These are phyloP conservation scores for Fusarium sp. DNA, from an alignment of 2,329 filamentous ascomycete species.

Conservation along the genomic window DNA sequence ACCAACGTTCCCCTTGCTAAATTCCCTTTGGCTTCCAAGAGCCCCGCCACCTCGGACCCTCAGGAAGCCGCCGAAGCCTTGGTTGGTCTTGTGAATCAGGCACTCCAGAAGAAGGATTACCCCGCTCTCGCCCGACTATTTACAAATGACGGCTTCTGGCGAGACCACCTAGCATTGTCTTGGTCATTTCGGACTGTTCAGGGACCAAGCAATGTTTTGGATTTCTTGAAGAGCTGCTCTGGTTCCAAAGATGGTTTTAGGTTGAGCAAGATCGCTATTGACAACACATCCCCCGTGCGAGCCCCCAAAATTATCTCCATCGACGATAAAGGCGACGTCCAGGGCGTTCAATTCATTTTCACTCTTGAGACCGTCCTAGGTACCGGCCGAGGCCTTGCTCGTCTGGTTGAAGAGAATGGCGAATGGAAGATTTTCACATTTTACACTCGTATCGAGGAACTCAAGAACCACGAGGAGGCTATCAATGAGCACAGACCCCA, in stretches of 20 bases:
- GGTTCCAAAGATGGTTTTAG: conserved; percentile 56
- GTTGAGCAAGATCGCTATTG: conserved; percentile 61
- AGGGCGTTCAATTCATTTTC: conserved; percentile 71
- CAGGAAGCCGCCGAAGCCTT: conserved; percentile 56
- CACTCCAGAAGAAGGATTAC: conserved; percentile 56
- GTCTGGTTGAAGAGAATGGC: conserved; percentile 62
- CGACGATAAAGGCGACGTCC: conserved; percentile 64
- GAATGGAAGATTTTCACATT: conserved; percentile 75
- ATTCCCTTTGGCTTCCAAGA: conserved; percentile 55
- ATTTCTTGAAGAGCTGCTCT: conserved; percentile 55
- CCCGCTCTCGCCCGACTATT: conserved; percentile 49
- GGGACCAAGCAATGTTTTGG: conserved; percentile 57
- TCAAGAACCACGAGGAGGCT: conserved; percentile 69
- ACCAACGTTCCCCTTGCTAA: conserved; percentile 66
- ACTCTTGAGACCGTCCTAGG: conserved; percentile 68
- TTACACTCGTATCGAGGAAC: conserved; percentile 70
- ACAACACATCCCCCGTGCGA: conserved; percentile 61
- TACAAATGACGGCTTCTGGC: conserved; percentile 66
- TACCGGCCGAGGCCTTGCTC: conserved; percentile 68
- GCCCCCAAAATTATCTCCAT: conserved; percentile 62
- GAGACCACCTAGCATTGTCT: conserved; percentile 70
- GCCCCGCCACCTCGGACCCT: conserved; percentile 53
- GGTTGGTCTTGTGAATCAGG: conserved; percentile 59
- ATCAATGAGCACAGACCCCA: conserved; percentile 63
- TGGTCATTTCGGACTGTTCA: conserved; percentile 70